Conservation (phyloP, 1,284 basidiomycete species). For the Trichosporon ovoides region DNA sequence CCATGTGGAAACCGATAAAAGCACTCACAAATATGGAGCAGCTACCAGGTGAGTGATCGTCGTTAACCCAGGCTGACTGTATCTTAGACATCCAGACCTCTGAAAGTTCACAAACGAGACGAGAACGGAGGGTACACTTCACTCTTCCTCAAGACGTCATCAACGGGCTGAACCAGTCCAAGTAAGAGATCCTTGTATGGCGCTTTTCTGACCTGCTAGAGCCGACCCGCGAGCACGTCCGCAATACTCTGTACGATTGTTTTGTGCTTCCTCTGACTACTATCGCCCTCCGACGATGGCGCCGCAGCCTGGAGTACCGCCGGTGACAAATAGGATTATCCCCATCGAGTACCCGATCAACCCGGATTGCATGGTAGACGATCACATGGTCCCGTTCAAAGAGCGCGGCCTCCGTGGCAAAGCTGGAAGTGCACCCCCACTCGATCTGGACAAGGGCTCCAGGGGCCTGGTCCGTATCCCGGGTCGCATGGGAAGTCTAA, state of each 20-base stretch:
- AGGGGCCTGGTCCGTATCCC: slow-evolving; percentile 52
- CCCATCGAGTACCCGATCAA: slow-evolving; percentile 87
- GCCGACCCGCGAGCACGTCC: slow-evolving; percentile 27
- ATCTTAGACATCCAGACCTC: slow-evolving; percentile 31
- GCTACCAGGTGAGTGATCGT: slow-evolving; percentile 31
- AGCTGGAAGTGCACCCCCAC: slow-evolving; percentile 88
- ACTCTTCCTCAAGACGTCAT: slow-evolving; percentile 32
- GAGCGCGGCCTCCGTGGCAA: slow-evolving; percentile 92
- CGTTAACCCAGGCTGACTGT: background rate
- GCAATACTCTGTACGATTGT: slow-evolving; percentile 61
- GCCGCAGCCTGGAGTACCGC: slow-evolving; percentile 40
- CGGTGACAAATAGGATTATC: slow-evolving; percentile 31
- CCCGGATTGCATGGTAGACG: slow-evolving; percentile 84
- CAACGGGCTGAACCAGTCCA: slow-evolving; percentile 33
- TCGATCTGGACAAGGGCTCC: slow-evolving; percentile 62
- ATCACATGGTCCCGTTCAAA: slow-evolving; percentile 63
- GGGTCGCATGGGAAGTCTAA: slow-evolving; percentile 62
- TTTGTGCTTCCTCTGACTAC: slow-evolving; percentile 86
- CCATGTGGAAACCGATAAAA: slow-evolving; percentile 46
- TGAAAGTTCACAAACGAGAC: slow-evolving; percentile 31
- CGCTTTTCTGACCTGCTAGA: slow-evolving; percentile 13
- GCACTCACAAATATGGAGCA: slow-evolving; percentile 40
- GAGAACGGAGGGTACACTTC: slow-evolving; percentile 31
- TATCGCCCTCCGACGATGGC: slow-evolving; percentile 53
- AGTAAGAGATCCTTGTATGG: slow-evolving; percentile 20